A percentile compares a stretch with the other conserved stretches of the same genome.
phyloP scores from a whole-genome alignment of 2,329 filamentous ascomycete species.

The Cladosporium phlei region DNA sequence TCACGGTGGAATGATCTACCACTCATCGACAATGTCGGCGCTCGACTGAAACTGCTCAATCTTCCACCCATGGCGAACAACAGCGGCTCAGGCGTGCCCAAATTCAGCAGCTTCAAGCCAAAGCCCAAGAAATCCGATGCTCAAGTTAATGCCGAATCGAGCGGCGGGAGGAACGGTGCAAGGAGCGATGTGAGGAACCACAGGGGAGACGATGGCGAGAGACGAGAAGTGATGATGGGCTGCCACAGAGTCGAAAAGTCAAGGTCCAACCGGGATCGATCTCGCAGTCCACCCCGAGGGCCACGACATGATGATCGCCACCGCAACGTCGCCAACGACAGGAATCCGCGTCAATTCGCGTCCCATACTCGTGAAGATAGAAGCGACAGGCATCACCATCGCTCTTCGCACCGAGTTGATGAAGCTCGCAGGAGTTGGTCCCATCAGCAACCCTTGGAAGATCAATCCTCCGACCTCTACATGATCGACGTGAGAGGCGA shows the following conservation, averaged over 20 bases:
- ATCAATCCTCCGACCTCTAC: conserved; percentile 42
- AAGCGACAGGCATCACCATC: no score
- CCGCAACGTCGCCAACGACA: not conserved
- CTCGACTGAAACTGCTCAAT: not conserved
- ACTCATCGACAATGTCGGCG: conserved; percentile 8
- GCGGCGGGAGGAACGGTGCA: no score
- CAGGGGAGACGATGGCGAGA: not conserved
- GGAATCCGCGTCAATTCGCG: no score
- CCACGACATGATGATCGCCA: not conserved
- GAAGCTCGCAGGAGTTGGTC: no score
- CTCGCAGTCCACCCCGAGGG: no score
- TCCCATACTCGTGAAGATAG: no score
- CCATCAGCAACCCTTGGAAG: no score
- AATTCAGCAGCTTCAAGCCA: conserved; percentile 70
- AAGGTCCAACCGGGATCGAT: conserved; percentile 5
- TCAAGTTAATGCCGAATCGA: conserved; percentile 15
- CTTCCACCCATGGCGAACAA: conserved; percentile 13
- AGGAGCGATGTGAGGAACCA: no score
- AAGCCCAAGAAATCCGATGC: conserved; percentile 28
- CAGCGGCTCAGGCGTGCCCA: conserved; percentile 49
- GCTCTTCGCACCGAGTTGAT: no score
- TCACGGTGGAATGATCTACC: no score
- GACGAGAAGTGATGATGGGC: conserved; percentile 4
- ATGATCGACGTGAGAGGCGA: conserved; percentile 72
- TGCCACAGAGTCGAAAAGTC: not conserved